A percentile compares a stretch with the other conserved stretches of the same genome.
These are phyloP conservation scores for Tetracladium maxilliforme DNA, from an alignment of 2,329 filamentous ascomycete species.

Conservation along the genomic window DNA sequence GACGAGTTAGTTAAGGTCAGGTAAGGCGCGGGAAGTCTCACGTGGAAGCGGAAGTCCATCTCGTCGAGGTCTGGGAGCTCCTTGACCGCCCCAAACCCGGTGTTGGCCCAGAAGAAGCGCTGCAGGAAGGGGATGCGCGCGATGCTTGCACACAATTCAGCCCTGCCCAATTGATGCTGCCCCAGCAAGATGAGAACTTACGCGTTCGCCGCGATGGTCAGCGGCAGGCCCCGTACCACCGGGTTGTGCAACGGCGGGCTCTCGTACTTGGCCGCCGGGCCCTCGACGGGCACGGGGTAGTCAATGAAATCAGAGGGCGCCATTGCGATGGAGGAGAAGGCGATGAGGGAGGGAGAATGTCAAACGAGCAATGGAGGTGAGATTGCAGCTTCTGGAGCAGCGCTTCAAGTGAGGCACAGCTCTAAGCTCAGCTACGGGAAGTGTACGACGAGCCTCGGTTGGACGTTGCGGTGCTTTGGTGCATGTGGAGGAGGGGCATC, in stretches of 20 bases:
- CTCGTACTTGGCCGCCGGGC: conserved; percentile 21
- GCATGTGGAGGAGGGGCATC: too few relatives aligned
- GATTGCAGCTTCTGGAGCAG: too few relatives aligned
- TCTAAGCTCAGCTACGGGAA: too few relatives aligned
- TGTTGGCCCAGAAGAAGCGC: conserved; percentile 55
- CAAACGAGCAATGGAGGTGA: too few relatives aligned
- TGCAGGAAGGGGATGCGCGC: conserved; percentile 45
- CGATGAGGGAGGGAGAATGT: background rate
- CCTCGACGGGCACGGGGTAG: conserved; percentile 12
- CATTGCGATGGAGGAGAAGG: background rate
- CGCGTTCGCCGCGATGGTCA: conserved; percentile 48
- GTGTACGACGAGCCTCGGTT: too few relatives aligned
- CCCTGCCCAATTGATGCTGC: background rate
- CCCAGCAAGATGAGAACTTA: conserved; percentile 25
- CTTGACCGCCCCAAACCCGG: conserved; percentile 34
- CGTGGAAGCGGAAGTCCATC: conserved; percentile 31
- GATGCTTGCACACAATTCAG: conserved; percentile 27
- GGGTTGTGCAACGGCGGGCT: conserved; percentile 49
- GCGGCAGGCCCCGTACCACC: conserved; percentile 46
- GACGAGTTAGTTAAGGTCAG: conserved; percentile 3
- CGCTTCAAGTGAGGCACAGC: too few relatives aligned
- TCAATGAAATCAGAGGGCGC: conserved; percentile 7
- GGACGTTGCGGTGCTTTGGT: too few relatives aligned
- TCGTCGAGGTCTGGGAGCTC: conserved; percentile 28
- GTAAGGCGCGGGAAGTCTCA: conserved; percentile 15